Base-by-base conservation (phyloP, 352 stramenopile genomes). In the Thraustotheca clavata region DNA sequence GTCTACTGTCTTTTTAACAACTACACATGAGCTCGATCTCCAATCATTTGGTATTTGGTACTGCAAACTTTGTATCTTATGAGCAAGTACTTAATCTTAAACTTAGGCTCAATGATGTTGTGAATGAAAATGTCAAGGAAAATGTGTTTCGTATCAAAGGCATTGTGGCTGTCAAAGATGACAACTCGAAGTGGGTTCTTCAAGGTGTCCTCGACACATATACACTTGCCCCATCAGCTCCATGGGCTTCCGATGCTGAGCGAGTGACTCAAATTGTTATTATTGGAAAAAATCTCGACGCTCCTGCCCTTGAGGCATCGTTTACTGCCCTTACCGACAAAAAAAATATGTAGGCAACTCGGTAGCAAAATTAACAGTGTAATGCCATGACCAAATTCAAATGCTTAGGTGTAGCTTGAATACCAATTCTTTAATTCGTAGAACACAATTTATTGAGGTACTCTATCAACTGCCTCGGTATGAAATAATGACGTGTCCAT, bases 191-290 rank as follows among this genome's bases (percentile, higher is more conserved):
- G 68, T 86, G 79, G 49, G 86, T 92, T 22, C 68, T 92, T 27
- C 83, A 92, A 57, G 83, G 79, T n/a, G 83, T 92, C 35, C 80
- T 91, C 49, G 81, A 92, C 59, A 65, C 91, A 18, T 92, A 91
- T 49, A 81, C 90, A 38, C 76, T 92, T 12, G 46, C 57, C 22
- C 38, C 57, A 0, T 57, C 41, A 36, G 57, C 52, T 36, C 12
- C 14, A 8, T 65, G 57, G 57, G 20, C 12, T 14, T 12, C 20
- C 14, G 57, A 65, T 14, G 57, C 52, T 27, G 22, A 40, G 33
- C 38, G 38, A 16, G 22, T 34, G 9, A 65, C 57, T 3, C 52
- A 65, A 22, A 50, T 65, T 26, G 38, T 65, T 5, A 57, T 65
- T 22, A 65, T 65, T 12, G 57, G 57, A 20, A 43, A 43, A 43